phyloP scores from a whole-genome alignment of 75 land plant species.

The Picea glauca region DNA sequence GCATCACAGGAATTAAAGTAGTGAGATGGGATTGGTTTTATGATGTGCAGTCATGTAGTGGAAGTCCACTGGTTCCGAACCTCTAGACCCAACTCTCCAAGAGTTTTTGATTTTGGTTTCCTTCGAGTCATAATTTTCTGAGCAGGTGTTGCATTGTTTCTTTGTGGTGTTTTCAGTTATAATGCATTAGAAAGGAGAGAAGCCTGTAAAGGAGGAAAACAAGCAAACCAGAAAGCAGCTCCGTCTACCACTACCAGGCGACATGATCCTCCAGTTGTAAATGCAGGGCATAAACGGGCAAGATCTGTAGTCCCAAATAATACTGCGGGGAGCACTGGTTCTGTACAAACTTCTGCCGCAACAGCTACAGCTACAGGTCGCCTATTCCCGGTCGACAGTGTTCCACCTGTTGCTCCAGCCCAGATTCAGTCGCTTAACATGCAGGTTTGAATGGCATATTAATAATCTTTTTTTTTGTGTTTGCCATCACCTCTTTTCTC shows the following conservation, averaged over 20 bases:
- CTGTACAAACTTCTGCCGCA: conserved; percentile 5
- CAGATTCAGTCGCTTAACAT: conserved; percentile 5
- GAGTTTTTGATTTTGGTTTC: neutral
- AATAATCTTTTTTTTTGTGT: neutral
- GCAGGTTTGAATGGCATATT: conserved; percentile 10
- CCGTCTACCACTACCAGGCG: conserved; percentile 19
- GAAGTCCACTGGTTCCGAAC: neutral
- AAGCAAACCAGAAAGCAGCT: conserved; percentile 48
- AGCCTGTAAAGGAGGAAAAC: conserved; percentile 74
- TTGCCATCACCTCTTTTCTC: conserved; percentile 10
- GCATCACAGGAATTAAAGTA: too few relatives aligned
- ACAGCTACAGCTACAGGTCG: neutral
- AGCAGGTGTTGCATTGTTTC: neutral
- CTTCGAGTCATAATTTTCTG: neutral
- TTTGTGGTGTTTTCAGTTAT: conserved; percentile 41
- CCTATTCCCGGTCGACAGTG: neutral
- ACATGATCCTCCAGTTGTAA: conserved; percentile 15
- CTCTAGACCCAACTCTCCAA: neutral
- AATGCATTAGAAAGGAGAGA: conserved; percentile 90
- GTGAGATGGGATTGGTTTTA: too few relatives aligned
- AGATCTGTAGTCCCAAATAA: neutral
- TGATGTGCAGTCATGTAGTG: neutral
- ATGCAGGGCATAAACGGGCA: neutral
- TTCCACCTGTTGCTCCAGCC: conserved; percentile 9
- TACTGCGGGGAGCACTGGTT: conserved; percentile 17